Evolutionary conservation across 176 grass and related monocot genomes (phyloP).

Genomic region (Cenchrus purpureus): DNA sequence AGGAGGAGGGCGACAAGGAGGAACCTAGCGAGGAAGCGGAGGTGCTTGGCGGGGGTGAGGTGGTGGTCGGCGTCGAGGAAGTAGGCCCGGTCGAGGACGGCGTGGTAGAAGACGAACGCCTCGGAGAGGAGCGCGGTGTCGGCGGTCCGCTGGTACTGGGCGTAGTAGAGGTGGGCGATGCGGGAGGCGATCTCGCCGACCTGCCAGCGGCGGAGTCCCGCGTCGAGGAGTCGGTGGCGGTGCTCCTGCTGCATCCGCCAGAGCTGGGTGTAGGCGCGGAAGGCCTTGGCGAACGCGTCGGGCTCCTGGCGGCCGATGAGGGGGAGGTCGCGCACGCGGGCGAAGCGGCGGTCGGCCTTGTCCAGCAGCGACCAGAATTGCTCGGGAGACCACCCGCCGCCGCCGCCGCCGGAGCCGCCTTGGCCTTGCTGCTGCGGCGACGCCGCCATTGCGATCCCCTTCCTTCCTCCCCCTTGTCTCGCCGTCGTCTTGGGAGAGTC

Average conservation of each 20-base stretch:
- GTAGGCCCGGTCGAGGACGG: conserved; percentile 87
- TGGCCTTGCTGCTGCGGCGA: conserved; percentile 48
- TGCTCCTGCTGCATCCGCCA: conserved; percentile 96
- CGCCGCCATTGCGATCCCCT: conserved; percentile 54
- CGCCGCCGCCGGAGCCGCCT: conserved; percentile 22
- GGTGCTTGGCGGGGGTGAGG: conserved; percentile 68
- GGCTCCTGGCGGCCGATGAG: conserved; percentile 68
- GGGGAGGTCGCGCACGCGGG: conserved; percentile 85
- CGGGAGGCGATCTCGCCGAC: conserved; percentile 91
- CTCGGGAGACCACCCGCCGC: conserved; percentile 52
- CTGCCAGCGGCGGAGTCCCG: conserved; percentile 83
- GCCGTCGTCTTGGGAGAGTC: conserved; percentile 30
- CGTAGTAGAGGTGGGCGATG: conserved; percentile 94
- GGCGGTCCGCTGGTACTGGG: conserved; percentile 85
- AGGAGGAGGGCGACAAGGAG: conserved; percentile 86
- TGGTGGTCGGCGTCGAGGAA: conserved; percentile 65
- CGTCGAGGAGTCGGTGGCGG: conserved; percentile 80
- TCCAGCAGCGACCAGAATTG: conserved; percentile 93
- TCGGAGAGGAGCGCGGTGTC: conserved; percentile 83
- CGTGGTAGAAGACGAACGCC: conserved; percentile 95
- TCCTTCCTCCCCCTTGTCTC: not conserved
- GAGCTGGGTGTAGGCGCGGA: conserved; percentile 87
- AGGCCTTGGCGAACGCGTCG: conserved; percentile 83
- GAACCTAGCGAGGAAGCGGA: conserved; percentile 92
- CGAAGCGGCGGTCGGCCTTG: conserved; percentile 93